Conservation (phyloP, 2,329 filamentous ascomycete genomes). For the Pseudogymnoascus sp. region DNA sequence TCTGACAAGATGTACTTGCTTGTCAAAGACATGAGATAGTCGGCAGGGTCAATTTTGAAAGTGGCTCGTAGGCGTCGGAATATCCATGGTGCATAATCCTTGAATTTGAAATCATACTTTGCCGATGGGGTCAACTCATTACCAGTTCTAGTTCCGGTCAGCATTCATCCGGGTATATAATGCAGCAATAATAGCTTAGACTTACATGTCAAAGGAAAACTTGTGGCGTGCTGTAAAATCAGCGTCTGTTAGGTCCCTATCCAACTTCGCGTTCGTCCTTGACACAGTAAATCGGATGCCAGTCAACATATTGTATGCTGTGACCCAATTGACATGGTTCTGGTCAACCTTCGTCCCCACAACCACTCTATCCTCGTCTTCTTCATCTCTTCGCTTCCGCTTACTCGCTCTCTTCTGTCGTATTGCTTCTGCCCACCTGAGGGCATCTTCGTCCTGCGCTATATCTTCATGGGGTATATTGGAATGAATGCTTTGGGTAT, state of each 20-base stretch:
- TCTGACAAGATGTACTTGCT: conserved; percentile 98
- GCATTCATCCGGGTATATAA: conserved; percentile 17
- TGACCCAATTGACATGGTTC: conserved; percentile 93
- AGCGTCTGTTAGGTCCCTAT: conserved; percentile 78
- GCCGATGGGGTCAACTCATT: conserved; percentile 96
- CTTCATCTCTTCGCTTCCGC: conserved; percentile 70
- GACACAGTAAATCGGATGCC: conserved; percentile 96
- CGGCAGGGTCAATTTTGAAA: conserved; percentile 89
- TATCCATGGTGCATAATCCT: conserved; percentile 99
- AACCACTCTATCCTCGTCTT: conserved; percentile 89
- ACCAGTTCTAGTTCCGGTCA: conserved; percentile 58
- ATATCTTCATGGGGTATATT: conserved; percentile 79
- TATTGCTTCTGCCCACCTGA: conserved; percentile 87
- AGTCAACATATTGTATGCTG: conserved; percentile 98
- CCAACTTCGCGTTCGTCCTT: conserved; percentile 91
- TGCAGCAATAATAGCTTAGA: conserved; percentile 18
- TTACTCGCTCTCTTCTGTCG: conserved; percentile 86
- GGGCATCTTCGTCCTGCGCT: conserved; percentile 79
- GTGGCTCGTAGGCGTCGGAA: conserved; percentile 83
- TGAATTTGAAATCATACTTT: conserved; percentile 99
- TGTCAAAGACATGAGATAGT: conserved; percentile 96
- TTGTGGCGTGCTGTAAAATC: conserved; percentile 95
- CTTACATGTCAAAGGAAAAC: conserved; percentile 96
- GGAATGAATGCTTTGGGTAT: conserved; percentile 77
- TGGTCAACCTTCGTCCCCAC: conserved; percentile 98